Percentiles rank a stretch among this genome's conserved stretches.
phyloP scores from a whole-genome alignment of 352 stramenopile species.

The Phytopythium litorale region DNA sequence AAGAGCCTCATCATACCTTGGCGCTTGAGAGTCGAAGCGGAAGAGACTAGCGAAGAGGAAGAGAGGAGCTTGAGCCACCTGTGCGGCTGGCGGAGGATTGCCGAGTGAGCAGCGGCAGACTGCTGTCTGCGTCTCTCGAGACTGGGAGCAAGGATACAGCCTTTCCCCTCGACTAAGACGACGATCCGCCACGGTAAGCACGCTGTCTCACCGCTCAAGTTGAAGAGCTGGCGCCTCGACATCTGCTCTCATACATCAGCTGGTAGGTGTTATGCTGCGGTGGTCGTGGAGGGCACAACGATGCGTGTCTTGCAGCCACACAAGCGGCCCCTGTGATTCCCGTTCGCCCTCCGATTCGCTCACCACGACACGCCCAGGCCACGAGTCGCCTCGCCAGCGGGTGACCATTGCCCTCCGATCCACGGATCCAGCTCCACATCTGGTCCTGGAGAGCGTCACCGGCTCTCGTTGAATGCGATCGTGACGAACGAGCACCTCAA shows the following conservation, averaged over 20 bases:
- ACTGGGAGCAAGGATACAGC: background rate
- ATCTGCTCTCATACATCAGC: background rate
- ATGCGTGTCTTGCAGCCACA: background rate
- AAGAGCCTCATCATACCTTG: background rate
- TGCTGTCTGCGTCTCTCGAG: background rate
- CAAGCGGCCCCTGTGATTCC: background rate
- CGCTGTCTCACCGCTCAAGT: background rate
- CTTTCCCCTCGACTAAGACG: background rate
- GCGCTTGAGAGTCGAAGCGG: background rate
- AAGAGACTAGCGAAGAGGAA: background rate
- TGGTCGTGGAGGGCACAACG: background rate
- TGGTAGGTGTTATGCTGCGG: background rate
- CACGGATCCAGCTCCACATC: too few relatives aligned
- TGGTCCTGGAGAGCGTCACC: too few relatives aligned
- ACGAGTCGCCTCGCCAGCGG: too few relatives aligned
- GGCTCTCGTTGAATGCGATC: background rate
- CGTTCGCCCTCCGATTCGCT: background rate
- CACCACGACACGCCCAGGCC: too few relatives aligned
- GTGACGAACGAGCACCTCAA: background rate
- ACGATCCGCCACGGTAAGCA: background rate
- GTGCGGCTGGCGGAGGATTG: background rate
- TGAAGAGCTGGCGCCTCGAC: background rate
- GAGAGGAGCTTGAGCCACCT: background rate
- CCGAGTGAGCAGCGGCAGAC: background rate
- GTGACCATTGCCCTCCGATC: too few relatives aligned